phyloP scores from a whole-genome alignment of 768 basidiomycete species.

The Leccinum boreale region DNA sequence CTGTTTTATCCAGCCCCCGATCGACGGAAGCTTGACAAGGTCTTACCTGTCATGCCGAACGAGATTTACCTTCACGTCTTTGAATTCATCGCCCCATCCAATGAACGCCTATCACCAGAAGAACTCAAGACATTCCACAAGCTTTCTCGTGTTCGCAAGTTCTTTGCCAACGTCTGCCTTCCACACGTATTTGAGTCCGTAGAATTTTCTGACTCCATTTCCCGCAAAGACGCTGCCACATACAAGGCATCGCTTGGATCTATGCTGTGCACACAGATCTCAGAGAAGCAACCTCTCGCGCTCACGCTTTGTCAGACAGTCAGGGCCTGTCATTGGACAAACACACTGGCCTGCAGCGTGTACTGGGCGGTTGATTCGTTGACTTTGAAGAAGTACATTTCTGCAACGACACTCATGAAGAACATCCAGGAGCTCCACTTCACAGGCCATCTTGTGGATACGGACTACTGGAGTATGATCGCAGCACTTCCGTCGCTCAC shows the following conservation, averaged over 20 bases:
- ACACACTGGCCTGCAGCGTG: not conserved
- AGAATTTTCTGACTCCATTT: constrained; percentile 15
- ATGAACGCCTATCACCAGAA: constrained; percentile 12
- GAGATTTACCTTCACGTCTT: constrained; percentile 46
- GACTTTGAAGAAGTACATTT: not conserved
- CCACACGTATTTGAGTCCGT: constrained; percentile 40
- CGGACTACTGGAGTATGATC: constrained; percentile 16
- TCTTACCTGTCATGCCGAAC: constrained; percentile 36
- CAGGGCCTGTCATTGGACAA: not conserved
- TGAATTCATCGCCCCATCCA: constrained; percentile 25
- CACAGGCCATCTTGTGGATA: constrained; percentile 1
- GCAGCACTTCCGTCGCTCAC: constrained; percentile 11
- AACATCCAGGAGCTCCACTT: constrained; percentile 17
- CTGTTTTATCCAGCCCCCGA: constrained; percentile 24
- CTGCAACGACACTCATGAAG: constrained; percentile 15
- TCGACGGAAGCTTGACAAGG: constrained; percentile 8
- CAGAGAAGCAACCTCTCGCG: not conserved
- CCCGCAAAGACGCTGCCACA: not conserved
- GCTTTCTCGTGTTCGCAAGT: constrained; percentile 41
- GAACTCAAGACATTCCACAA: constrained; percentile 8
- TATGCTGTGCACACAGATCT: not conserved
- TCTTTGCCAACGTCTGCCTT: constrained; percentile 38
- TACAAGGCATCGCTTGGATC: not conserved
- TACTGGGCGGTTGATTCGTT: not conserved
- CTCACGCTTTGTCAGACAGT: not conserved